Conservation (phyloP, 768 basidiomycete species). For the Piloderma croceum region DNA sequence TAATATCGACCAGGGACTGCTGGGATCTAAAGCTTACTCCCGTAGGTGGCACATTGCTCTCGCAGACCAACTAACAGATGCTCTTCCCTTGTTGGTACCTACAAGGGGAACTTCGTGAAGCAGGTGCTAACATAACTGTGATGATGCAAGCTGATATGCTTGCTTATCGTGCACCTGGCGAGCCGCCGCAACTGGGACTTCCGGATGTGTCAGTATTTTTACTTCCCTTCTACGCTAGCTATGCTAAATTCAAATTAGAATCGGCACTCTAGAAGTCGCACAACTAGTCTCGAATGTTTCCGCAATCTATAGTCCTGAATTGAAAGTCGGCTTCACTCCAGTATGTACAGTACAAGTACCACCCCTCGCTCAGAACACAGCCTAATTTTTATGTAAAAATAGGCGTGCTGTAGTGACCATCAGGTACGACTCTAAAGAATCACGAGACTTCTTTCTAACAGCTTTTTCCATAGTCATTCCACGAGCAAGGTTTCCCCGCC, state of each 20-base stretch:
- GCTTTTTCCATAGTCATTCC: slow-evolving; percentile 57
- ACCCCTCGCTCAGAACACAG: neutral
- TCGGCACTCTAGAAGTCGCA: slow-evolving; percentile 72
- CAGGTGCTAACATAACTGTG: slow-evolving; percentile 62
- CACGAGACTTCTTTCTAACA: too few relatives aligned
- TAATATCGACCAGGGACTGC: too few relatives aligned
- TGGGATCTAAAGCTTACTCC: slow-evolving; percentile 76
- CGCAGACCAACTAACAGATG: too few relatives aligned
- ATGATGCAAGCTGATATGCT: slow-evolving; percentile 95
- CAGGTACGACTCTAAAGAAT: slow-evolving; percentile 47
- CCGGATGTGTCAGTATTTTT: slow-evolving; percentile 53
- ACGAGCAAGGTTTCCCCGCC: slow-evolving; percentile 76
- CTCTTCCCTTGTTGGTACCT: neutral
- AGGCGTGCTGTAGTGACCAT: slow-evolving; percentile 91
- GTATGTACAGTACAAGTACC: slow-evolving; percentile 42
- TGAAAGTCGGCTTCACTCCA: slow-evolving; percentile 60
- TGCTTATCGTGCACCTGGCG: slow-evolving; percentile 71
- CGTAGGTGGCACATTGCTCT: slow-evolving; percentile 41
- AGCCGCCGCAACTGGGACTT: slow-evolving; percentile 80
- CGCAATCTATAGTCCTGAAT: slow-evolving; percentile 74
- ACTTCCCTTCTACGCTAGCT: neutral
- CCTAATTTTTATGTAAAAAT: too few relatives aligned
- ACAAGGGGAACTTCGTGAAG: slow-evolving; percentile 52
- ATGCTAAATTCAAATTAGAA: slow-evolving; percentile 40
- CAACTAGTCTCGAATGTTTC: slow-evolving; percentile 73